These are phyloP conservation scores for Stylosanthes scabra DNA, from an alignment of 331 rosid species.

Conservation along the genomic window DNA sequence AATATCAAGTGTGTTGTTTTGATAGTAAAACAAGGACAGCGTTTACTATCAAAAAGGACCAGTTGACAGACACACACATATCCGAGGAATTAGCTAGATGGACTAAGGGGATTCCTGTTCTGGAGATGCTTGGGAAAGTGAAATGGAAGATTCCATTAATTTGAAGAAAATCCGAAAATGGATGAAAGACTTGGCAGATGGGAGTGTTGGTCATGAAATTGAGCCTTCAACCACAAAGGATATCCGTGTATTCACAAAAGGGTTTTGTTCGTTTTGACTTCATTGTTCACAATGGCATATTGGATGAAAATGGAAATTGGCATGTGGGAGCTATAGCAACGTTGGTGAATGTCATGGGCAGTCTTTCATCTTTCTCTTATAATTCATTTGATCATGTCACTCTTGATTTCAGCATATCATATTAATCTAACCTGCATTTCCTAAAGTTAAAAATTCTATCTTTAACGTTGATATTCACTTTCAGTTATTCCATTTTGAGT, in stretches of 20 bases:
- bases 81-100: too few relatives aligned
- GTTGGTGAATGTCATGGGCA: slow-evolving; percentile 47
- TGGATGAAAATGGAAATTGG: slow-evolving; percentile 56
- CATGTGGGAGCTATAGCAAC: slow-evolving; percentile 55
- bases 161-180: background rate
- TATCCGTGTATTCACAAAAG: slow-evolving; percentile 36
- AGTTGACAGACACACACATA: too few relatives aligned
- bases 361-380: background rate
- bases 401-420: slow-evolving; percentile 50
- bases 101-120: too few relatives aligned
- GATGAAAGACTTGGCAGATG: slow-evolving; percentile 40
- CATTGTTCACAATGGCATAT: slow-evolving; percentile 38
- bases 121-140: too few relatives aligned
- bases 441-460: too few relatives aligned
- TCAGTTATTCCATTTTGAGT: too few relatives aligned
- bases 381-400: slow-evolving; percentile 12
- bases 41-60: too few relatives aligned
- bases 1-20: too few relatives aligned
- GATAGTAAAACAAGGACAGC: too few relatives aligned
- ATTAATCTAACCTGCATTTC: too few relatives aligned
- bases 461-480: too few relatives aligned
- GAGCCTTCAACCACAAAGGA: slow-evolving; percentile 33
- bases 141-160: slow-evolving; percentile 8
- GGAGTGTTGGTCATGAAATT: slow-evolving; percentile 7
- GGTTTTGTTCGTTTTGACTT: slow-evolving; percentile 48